These are phyloP conservation scores for Amanita exitialis DNA, from an alignment of 768 basidiomycete genomes.

Conservation along the genomic window DNA sequence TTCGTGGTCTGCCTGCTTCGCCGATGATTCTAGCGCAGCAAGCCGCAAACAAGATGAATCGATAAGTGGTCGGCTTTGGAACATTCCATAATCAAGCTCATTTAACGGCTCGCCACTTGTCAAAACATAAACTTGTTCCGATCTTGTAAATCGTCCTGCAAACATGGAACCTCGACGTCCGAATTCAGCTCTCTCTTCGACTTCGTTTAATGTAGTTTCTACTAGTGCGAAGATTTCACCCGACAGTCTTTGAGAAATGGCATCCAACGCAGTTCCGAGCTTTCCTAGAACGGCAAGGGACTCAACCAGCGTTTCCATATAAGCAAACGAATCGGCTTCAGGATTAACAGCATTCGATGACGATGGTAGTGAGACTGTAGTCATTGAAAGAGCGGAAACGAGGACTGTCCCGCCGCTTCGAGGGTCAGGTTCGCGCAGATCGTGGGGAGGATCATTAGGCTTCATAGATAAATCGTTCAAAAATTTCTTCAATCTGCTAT, in stretches of 20 bases:
- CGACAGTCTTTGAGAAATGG: conserved; percentile 71
- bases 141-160: conserved; percentile 24
- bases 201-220: conserved; percentile 83
- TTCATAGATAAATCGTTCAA: conserved; percentile 56
- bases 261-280: conserved; percentile 76
- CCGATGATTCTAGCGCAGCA: conserved; percentile 62
- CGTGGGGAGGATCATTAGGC: conserved; percentile 72
- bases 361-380: conserved; percentile 10
- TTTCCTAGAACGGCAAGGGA: conserved; percentile 88
- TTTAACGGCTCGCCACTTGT: conserved; percentile 18
- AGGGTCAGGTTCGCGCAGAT: conserved; percentile 36
- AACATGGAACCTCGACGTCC: conserved; percentile 40
- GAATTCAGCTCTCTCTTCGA: conserved; percentile 83
- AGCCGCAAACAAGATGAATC: conserved; percentile 37
- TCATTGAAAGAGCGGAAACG: neutral
- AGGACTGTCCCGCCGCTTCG: conserved; percentile 13
- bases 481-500: conserved; percentile 49
- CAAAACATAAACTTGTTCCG: conserved; percentile 48
- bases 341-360: conserved; percentile 42
- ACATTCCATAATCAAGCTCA: conserved; percentile 12
- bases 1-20: conserved; percentile 72
- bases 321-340: conserved; percentile 87
- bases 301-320: conserved; percentile 88
- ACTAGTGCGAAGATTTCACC: conserved; percentile 79
- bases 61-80: conserved; percentile 6